Conservation (phyloP, 768 basidiomycete species). For the Russula vinacea region DNA sequence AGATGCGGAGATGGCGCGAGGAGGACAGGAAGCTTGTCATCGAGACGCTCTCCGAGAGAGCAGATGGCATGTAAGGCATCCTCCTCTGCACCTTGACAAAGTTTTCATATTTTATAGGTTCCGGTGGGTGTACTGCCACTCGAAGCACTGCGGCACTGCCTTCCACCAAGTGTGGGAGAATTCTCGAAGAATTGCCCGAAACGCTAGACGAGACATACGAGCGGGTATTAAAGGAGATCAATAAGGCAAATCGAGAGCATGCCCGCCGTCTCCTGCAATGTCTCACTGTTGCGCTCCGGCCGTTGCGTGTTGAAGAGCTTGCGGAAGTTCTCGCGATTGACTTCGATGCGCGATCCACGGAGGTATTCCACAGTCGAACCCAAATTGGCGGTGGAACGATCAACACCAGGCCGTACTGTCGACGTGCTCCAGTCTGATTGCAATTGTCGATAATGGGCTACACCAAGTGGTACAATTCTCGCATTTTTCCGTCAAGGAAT, state of each 20-base stretch:
- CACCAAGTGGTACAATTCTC: constrained; percentile 18
- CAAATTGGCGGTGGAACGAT: constrained; percentile 1
- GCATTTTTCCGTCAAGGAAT: constrained; percentile 19
- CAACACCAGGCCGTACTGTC: constrained; percentile 4
- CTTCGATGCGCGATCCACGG: neutral
- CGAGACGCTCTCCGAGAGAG: neutral
- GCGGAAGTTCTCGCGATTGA: constrained; percentile 20
- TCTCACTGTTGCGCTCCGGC: constrained; percentile 3
- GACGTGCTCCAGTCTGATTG: constrained; percentile 7
- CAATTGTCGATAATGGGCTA: neutral
- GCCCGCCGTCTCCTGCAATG: constrained; percentile 18
- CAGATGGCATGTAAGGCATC: constrained; percentile 10
- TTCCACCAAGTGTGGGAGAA: neutral
- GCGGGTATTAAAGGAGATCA: constrained; percentile 3
- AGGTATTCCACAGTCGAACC: neutral
- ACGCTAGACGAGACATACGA: constrained; percentile 3
- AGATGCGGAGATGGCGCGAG: constrained; percentile 16
- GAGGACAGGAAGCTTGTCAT: constrained; percentile 13
- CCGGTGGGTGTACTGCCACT: neutral
- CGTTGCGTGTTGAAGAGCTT: neutral
- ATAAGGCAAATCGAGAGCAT: neutral
- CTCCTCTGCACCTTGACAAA: neutral
- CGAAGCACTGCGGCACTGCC: neutral
- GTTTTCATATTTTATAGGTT: neutral
- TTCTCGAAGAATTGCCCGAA: constrained; percentile 7